Evolutionary conservation across 768 basidiomycete species (phyloP).

Genomic region (Suillus plorans): DNA sequence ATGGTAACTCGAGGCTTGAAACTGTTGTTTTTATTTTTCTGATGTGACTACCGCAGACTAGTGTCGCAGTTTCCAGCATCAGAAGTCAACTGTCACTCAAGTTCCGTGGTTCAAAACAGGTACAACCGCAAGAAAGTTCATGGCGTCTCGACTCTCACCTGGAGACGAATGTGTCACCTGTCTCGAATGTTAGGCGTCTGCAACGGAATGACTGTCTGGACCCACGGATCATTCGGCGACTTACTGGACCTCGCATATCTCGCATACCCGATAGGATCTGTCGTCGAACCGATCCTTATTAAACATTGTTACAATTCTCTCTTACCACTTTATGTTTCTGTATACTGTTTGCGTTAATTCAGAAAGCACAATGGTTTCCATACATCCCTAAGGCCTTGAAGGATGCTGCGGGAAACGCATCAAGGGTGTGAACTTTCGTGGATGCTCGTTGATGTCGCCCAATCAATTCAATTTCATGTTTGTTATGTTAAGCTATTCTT

Average conservation of each 20-base stretch:
- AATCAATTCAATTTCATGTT: neutral
- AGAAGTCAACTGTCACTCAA: slow-evolving; percentile 19
- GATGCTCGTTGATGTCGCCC: neutral
- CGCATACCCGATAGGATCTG: slow-evolving; percentile 51
- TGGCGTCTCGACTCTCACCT: neutral
- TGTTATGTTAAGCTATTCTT: neutral
- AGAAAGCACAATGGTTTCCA: neutral
- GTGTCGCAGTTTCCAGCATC: slow-evolving; percentile 34
- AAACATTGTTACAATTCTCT: neutral
- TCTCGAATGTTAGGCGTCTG: neutral
- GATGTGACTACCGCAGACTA: slow-evolving; percentile 29
- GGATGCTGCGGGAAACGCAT: too few species aligned
- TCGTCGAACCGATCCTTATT: slow-evolving; percentile 16
- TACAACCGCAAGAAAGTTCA: neutral
- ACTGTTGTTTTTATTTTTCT: neutral
- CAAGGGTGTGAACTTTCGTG: neutral
- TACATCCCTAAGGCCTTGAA: neutral
- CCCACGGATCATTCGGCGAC: slow-evolving; percentile 10
- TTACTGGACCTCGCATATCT: slow-evolving; percentile 34
- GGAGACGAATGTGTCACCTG: neutral
- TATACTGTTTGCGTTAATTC: neutral
- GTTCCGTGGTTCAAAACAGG: slow-evolving; percentile 2
- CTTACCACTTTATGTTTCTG: neutral
- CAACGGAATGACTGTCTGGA: neutral
- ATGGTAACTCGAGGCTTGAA: slow-evolving; percentile 36